Base-by-base conservation (phyloP, 768 basidiomycete species). In the Phlegmacium glaucopus region DNA sequence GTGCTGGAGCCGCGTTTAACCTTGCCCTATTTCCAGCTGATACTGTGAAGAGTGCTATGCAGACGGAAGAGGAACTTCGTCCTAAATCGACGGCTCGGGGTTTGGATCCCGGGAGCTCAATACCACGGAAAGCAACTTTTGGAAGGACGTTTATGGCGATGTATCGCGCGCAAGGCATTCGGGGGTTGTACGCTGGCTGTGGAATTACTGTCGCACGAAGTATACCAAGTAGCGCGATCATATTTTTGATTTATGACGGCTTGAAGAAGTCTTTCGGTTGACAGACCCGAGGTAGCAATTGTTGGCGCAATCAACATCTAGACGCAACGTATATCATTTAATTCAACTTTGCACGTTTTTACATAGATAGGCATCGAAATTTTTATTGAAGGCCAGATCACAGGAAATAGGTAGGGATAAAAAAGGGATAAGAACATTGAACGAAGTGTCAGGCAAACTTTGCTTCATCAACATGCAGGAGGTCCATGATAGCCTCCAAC, bases 21-120 rank as follows among this genome's bases (percentile, higher is more conserved):
- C 68, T 93, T 50, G 80, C 82, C 18, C 72, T 94, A 30, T 96
- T 93, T 74, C 93, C 94, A 1, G 91, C 89, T 4, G 93, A 95
- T 67, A 86, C 85, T 25, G 80, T 95, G 57, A 94, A 95, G 70
- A 89, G 85, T 49, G 82, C 87, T 38, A 88, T 94, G 62, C 93
- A 95, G 71, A 96, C 94, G 1, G 84, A 83, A 58, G 87, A 87
- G 48, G 90, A 93, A 63, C 74, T 93, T 43, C 75, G 83, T 9
- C 80, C 82, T 13, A 37, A 50, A 6, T 42, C 45, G 28, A 40
- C 42, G 16, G 48, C 51, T 44, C 39, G 32, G 32, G 32, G 32
- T n/a, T 10, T 10, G 32, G 32, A 34, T n/a, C 11, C 32, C 32
- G 10, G 32, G 32, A n/a, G 32, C 32, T 4, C 22, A 55, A 51